phyloP scores from a whole-genome alignment of 192 early-diverging fungal species.

The Diversispora eburnea region DNA sequence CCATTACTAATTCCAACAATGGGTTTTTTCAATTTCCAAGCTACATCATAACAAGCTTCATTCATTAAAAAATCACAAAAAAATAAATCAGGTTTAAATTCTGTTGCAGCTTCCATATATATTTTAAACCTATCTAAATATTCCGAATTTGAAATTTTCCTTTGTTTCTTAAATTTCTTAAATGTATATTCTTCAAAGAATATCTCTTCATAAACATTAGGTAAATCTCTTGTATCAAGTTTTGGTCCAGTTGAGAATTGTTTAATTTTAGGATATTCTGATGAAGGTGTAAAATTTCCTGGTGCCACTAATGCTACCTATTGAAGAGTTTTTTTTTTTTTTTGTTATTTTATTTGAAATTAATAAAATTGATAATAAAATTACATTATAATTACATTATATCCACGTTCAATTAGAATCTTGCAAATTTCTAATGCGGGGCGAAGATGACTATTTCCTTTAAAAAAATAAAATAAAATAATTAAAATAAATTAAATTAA shows the following conservation, averaged over 20 bases:
- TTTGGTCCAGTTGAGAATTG: background rate
- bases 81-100: slow-evolving; percentile 8
- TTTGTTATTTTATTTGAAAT: background rate
- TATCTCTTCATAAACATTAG: background rate
- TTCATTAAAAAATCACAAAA: slow-evolving; percentile 6
- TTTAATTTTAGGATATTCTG: slow-evolving; percentile 1
- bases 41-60: slow-evolving; percentile 12
- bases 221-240: background rate
- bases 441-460: background rate
- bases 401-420: slow-evolving; percentile 9
- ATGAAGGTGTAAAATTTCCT: background rate
- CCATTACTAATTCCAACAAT: background rate
- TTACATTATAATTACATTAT: background rate
- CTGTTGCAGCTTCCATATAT: background rate
- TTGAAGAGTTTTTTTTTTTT: background rate
- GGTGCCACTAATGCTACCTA: slow-evolving; percentile 11
- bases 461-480: background rate
- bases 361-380: background rate
- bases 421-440: slow-evolving; percentile 12
- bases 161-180: background rate
- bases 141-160: background rate
- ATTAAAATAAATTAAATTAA: background rate
- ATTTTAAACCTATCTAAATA: slow-evolving; percentile 7
- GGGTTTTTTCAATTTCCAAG: slow-evolving; percentile 23
- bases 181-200: slow-evolving; percentile 5